These are phyloP conservation scores for Colletotrichum abscissum DNA, from an alignment of 2,329 filamentous ascomycete genomes.

Conservation along the genomic window DNA sequence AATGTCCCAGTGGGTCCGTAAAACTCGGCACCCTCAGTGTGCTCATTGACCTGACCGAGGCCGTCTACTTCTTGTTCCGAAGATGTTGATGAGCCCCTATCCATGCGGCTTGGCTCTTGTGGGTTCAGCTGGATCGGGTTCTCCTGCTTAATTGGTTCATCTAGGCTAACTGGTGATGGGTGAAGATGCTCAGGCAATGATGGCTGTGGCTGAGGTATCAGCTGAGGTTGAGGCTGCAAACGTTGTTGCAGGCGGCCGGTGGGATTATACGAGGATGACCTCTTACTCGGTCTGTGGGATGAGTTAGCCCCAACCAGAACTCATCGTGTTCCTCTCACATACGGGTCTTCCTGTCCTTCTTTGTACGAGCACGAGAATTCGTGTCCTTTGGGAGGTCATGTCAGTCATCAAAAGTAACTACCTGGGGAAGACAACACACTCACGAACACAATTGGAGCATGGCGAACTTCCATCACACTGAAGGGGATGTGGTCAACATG, in stretches of 20 bases:
- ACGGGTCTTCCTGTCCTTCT: slow-evolving; percentile 11
- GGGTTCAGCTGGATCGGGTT: not conserved
- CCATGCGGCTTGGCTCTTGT: not conserved
- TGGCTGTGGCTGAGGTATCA: not conserved
- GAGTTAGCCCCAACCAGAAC: not conserved
- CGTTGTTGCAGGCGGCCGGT: slow-evolving; percentile 17
- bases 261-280: not conserved
- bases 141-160: slow-evolving; percentile 27
- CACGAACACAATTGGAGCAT: slow-evolving; percentile 34
- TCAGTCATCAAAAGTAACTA: not conserved
- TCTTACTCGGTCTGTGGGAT: not conserved
- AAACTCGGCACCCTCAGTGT: slow-evolving; percentile 35
- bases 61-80: slow-evolving; percentile 33
- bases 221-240: not conserved
- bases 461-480: slow-evolving; percentile 33
- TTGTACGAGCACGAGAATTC: slow-evolving; percentile 32
- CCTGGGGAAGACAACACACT: not conserved
- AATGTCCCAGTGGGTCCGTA: slow-evolving; percentile 35
- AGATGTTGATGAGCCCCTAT: slow-evolving; percentile 11
- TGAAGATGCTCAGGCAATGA: slow-evolving; percentile 12
- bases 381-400: not conserved
- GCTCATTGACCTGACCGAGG: slow-evolving; percentile 31
- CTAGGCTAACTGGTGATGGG: slow-evolving; percentile 23
- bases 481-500: not conserved
- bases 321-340: not conserved